Base-by-base conservation (phyloP, 768 basidiomycete species). In the Crassisporium funariophilum region DNA sequence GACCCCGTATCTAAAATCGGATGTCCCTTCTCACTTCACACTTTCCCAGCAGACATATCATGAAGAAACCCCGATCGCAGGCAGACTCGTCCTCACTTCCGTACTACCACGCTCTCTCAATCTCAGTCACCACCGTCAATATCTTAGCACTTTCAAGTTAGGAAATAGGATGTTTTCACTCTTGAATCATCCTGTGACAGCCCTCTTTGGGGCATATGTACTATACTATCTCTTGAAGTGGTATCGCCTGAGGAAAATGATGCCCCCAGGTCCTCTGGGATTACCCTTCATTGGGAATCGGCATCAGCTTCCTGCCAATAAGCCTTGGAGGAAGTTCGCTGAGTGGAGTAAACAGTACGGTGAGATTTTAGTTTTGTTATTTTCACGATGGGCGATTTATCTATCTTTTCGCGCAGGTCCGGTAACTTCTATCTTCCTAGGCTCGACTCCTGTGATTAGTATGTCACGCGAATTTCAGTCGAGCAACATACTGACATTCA, bases 301-400 rank as follows among this genome's bases (percentile, higher is more conserved):
- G 27, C 66, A 74, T 44, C 73, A 79, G 45, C 58, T 78, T 15
- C 77, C 77, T 5, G 46, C 55, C 3, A 49, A 66, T 19, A 74
- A 77, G 52, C 75, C 77, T 1, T 80, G 78, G 78, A 56, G 63
- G 21, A 74, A 70, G 56, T 79, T 77, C 49, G 66, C 69, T 19
- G 69, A 74, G 36, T 78, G 76, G 72, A 75, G 71, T 46, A 62
- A 55, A 15, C 57, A 67, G 47, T 77, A 78, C 52, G 78, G 78
- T 76, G 44, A 15, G 61, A 44, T 4, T 4, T 17, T 5, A 16
- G 2, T 12, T 36, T 23, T 12, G 27, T 52, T 9, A 35, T 47
- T 39, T 31, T 19, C 33, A 33, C 4, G 36, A 29, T 33, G 25
- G 46, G 21, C 36, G 45, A 8, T 46, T 36, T 4, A 43, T 38